Evolutionary conservation across 2,329 filamentous ascomycete species (phyloP).

Genomic region (Incumbomyces lentus): DNA sequence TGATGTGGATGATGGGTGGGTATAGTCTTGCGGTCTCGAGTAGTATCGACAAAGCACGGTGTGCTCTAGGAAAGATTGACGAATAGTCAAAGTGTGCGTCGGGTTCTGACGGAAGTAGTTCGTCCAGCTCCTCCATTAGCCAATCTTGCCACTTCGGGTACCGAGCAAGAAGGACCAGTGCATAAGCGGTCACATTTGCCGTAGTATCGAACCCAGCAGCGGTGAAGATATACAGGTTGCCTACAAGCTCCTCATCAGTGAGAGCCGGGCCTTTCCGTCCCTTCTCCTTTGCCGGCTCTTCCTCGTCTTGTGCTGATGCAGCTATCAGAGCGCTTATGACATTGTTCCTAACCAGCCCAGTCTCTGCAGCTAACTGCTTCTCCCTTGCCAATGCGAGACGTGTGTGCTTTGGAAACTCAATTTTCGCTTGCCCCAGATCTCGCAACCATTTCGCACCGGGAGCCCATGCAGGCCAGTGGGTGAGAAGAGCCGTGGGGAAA

Average conservation of each 20-base stretch:
- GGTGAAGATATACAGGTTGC: slow-evolving; percentile 20
- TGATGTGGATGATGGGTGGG: slow-evolving; percentile 30
- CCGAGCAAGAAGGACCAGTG: slow-evolving; percentile 36
- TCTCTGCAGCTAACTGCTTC: slow-evolving; percentile 26
- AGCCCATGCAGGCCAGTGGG: slow-evolving; percentile 12
- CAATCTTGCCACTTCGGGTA: slow-evolving; percentile 43
- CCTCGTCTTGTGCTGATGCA: slow-evolving; percentile 1
- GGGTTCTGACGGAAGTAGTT: slow-evolving; percentile 22
- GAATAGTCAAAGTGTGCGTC: slow-evolving; percentile 31
- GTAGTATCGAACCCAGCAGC: slow-evolving; percentile 32
- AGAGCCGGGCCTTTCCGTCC: slow-evolving; percentile 6
- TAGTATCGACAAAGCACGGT: slow-evolving; percentile 41
- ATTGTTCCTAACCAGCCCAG: slow-evolving; percentile 24
- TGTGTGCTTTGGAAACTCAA: slow-evolving; percentile 23
- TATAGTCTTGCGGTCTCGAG: slow-evolving; percentile 37
- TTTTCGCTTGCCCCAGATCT: slow-evolving; percentile 22
- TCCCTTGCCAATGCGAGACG: slow-evolving; percentile 23
- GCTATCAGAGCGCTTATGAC: slow-evolving; percentile 16
- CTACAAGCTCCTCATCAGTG: slow-evolving; percentile 16
- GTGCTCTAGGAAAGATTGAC: slow-evolving; percentile 33
- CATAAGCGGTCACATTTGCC: slow-evolving; percentile 41
- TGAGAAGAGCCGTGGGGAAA: slow-evolving; percentile 20
- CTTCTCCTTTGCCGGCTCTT: neutral
- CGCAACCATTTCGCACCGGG: slow-evolving; percentile 12
- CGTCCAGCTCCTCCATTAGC: slow-evolving; percentile 40